Percentiles rank a stretch among this genome's conserved stretches.
Conservation (phyloP, 208 protist genomes). For the Crithidia sp. region DNA sequence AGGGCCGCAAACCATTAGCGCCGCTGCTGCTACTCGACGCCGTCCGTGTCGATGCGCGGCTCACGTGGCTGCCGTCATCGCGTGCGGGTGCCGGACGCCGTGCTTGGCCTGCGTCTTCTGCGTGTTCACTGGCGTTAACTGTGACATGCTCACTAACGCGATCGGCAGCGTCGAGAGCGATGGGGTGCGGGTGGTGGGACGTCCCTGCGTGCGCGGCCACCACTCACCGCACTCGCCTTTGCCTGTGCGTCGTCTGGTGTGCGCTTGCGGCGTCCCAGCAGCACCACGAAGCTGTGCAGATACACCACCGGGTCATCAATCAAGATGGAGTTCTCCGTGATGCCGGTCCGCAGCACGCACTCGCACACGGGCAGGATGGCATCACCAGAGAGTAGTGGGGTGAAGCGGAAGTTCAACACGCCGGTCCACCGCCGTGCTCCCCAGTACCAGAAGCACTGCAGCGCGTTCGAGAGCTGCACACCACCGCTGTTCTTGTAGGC, state of each 20-base stretch:
- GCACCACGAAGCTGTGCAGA: conserved; percentile 33
- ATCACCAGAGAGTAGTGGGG: conserved; percentile 19
- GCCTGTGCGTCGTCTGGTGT: conserved; percentile 5
- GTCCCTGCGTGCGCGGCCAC: neutral
- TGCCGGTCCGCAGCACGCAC: conserved; percentile 32
- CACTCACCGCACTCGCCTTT: neutral
- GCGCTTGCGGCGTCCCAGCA: conserved; percentile 31
- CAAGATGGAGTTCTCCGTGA: conserved; percentile 33
- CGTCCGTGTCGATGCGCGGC: too few species aligned
- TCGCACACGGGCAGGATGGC: conserved; percentile 32
- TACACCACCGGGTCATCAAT: conserved; percentile 36
- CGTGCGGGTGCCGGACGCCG: too few species aligned
- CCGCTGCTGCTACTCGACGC: too few species aligned
- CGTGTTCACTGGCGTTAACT: too few species aligned
- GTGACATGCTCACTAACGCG: too few species aligned
- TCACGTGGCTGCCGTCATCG: too few species aligned
- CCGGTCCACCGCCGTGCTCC: conserved; percentile 32
- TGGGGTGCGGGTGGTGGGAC: neutral
- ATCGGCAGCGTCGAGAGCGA: neutral
- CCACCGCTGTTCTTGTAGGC: conserved; percentile 19
- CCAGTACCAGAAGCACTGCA: conserved; percentile 41
- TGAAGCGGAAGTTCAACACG: conserved; percentile 32
- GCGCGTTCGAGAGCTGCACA: conserved; percentile 24
- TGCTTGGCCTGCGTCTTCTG: too few species aligned
- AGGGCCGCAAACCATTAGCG: too few species aligned